Evolutionary conservation across 2,329 filamentous ascomycete species (phyloP).

Genomic region (Leptographium wingfieldii): DNA sequence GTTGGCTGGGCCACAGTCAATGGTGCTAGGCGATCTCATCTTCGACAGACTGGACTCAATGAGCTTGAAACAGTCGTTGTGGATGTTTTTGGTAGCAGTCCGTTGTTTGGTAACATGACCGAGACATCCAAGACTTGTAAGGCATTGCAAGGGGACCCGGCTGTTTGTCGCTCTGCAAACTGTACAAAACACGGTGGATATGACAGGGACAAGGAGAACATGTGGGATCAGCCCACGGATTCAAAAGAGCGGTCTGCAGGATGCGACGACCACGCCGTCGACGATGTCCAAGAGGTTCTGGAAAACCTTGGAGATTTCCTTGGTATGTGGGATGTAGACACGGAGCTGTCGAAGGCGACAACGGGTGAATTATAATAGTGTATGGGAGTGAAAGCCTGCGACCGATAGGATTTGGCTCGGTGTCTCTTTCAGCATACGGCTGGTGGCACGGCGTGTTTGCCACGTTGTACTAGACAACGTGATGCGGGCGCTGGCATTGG

Average conservation of each 20-base stretch:
- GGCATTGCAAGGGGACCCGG: background rate
- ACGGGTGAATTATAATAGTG: background rate
- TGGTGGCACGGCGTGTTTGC: background rate
- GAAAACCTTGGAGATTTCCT: constrained; percentile 33
- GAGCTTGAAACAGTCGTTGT: no score
- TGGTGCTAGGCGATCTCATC: background rate
- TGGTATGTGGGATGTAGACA: constrained; percentile 24
- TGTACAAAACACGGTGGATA: background rate
- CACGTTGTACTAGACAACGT: background rate
- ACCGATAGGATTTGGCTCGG: background rate
- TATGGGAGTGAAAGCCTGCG: background rate
- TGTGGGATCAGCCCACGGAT: background rate
- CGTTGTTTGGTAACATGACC: background rate
- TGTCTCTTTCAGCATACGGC: background rate
- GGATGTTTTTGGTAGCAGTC: background rate
- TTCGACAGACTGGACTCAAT: background rate
- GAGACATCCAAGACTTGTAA: background rate
- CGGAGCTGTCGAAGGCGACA: constrained; percentile 21
- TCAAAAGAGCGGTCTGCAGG: background rate
- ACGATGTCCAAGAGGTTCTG: constrained; percentile 33
- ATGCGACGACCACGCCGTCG: constrained; percentile 13
- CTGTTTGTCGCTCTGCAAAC: background rate
- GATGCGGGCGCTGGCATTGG: background rate
- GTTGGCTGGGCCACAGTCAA: background rate
- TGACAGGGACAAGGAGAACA: background rate